Base-by-base conservation (phyloP, 2,329 filamentous ascomycete genomes). In the Colletotrichum orbiculare region DNA sequence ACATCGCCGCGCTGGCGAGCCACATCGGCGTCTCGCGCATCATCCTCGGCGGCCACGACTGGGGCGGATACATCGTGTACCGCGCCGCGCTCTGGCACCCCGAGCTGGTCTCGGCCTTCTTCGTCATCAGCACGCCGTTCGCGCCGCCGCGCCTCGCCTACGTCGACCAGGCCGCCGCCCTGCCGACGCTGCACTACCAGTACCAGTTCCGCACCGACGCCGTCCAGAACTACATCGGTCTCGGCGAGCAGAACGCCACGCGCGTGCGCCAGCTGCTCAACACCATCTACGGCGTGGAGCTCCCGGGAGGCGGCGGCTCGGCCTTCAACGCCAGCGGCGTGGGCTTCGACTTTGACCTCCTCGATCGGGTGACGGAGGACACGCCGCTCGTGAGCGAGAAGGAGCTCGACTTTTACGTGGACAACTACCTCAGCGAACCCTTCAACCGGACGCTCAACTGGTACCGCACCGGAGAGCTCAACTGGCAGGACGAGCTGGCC, bases 41-140 rank as follows among this genome's bases (percentile, higher is more conserved):
- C 71, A 89, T 96, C 53, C 82, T 96, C 6, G 91, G 92, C 46
- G 93, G 92, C 8, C 93, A 96, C 78, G 93, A 96, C 77, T 95
- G 93, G 91, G 93, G 93, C 73, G 92, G 90, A 69, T 82, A 83
- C 3, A 81, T 93, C 8, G 88, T 89, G 54, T 94, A 91, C 80
- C 87, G 91, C 54, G 80, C 91, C 54, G 87, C 89, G 6, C 84
- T 89, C 60, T 91, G 87, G 82, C 83, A 92, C 72, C 91, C 91
- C 0, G 78, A 87, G 13, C 80, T 94, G 11, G 80, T 95, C 54
- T 82, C 82, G 4, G 88, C 89, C 69, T 79, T 96, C 58, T 93
- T 95, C 78, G 85, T 85, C 64, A 79, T 96, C 64, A 93, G 90
- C 76, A 92, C 91, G 7, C 90, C 92, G 0, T 96, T 88, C 74